phyloP scores from a whole-genome alignment of 352 stramenopile species.

The Pythium pyrilobum region DNA sequence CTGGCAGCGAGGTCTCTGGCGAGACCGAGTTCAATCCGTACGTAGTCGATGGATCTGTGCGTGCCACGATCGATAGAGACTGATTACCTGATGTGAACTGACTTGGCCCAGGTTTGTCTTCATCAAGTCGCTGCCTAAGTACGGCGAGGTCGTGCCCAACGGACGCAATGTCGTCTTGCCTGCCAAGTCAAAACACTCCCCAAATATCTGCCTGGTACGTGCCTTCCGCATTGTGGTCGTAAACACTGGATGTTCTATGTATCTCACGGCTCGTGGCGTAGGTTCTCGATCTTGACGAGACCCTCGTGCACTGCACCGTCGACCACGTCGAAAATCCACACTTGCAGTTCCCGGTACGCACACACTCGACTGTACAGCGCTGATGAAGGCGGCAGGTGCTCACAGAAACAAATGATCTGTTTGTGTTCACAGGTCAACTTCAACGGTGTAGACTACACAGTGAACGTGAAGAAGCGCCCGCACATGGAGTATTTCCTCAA shows the following conservation, averaged over 20 bases:
- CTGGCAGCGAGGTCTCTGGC: conserved; percentile 26
- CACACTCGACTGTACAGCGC: background rate
- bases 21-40: conserved; percentile 83
- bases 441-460: conserved; percentile 93
- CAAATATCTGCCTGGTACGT: conserved; percentile 67
- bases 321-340: conserved; percentile 93
- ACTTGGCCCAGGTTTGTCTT: conserved; percentile 74
- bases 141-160: conserved; percentile 59
- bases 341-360: conserved; percentile 91
- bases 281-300: conserved; percentile 99
- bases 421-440: conserved; percentile 72
- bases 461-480: conserved; percentile 96
- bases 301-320: conserved; percentile 98
- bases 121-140: conserved; percentile 82
- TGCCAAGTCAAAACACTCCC: conserved; percentile 39
- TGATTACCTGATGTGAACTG: no score
- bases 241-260: background rate
- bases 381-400: background rate
- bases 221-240: background rate
- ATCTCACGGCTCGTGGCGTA: conserved; percentile 3
- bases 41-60: conserved; percentile 5
- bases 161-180: conserved; percentile 52
- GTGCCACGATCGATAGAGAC: background rate
- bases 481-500: conserved; percentile 95
- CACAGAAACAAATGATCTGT: no score